Conservation (phyloP, 106 monocot species). For the Vanilla planifolia region DNA sequence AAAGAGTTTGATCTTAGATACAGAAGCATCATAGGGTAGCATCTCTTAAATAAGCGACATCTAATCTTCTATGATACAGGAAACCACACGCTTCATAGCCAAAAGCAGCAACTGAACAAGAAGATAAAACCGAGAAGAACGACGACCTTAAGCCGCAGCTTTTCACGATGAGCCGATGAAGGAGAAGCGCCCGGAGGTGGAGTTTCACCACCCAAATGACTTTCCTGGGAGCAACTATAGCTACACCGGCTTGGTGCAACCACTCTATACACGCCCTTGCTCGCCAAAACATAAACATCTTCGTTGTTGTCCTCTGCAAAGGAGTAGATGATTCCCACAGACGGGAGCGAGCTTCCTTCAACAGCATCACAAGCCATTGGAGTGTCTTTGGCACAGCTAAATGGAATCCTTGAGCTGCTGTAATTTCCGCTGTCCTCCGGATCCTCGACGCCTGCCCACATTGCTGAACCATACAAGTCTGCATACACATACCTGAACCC, state of each 20-base stretch:
- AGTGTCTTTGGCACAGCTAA: slow-evolving; percentile 57
- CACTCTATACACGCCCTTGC: slow-evolving; percentile 78
- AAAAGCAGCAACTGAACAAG: background rate
- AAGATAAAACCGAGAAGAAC: background rate
- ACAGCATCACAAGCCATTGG: slow-evolving; percentile 69
- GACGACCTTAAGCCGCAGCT: background rate
- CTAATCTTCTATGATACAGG: no score
- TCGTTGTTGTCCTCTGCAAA: slow-evolving; percentile 82
- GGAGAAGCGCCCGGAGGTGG: slow-evolving; percentile 17
- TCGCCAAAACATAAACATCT: slow-evolving; percentile 59
- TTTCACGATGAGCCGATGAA: background rate
- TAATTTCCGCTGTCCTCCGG: slow-evolving; percentile 81
- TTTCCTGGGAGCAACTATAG: slow-evolving; percentile 59
- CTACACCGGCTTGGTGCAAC: slow-evolving; percentile 69
- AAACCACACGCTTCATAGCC: background rate
- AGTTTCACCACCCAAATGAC: slow-evolving; percentile 5
- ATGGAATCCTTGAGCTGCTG: slow-evolving; percentile 34
- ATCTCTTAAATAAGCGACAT: no score
- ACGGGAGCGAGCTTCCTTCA: slow-evolving; percentile 39
- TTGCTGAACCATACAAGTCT: slow-evolving; percentile 50
- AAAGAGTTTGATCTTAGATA: no score
- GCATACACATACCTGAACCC: slow-evolving; percentile 64
- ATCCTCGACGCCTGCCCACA: slow-evolving; percentile 72
- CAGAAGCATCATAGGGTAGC: no score
- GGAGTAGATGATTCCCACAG: slow-evolving; percentile 70